Evolutionary conservation across 345 rosid species (phyloP).

Genomic region (Heritiera fomes): DNA sequence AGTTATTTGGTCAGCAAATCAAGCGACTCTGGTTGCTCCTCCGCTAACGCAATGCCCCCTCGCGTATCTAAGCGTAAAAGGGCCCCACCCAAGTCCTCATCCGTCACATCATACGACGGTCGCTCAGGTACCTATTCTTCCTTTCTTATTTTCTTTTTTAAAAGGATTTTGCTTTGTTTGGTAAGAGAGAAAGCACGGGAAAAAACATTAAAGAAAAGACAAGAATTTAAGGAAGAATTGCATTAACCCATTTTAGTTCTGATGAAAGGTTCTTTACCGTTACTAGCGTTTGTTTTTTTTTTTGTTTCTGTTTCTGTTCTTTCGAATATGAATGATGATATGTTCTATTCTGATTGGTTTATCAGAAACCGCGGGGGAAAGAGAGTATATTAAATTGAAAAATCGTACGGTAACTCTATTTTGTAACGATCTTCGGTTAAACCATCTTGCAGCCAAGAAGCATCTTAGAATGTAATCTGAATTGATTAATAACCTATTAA

Average conservation of each 20-base stretch:
- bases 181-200: constrained; percentile 24
- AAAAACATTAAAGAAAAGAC: background rate
- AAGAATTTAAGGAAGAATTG: background rate
- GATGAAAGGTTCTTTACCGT: background rate
- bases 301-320: background rate
- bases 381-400: background rate
- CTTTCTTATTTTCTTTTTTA: background rate
- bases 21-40: constrained; percentile 21
- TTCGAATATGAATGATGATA: background rate
- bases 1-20: constrained; percentile 23
- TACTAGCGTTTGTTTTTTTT: background rate
- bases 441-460: no score
- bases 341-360: constrained; percentile 19
- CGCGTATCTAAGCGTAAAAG: constrained; percentile 49
- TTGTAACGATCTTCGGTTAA: background rate
- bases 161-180: background rate
- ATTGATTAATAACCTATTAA: background rate
- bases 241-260: background rate
- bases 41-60: constrained; percentile 36
- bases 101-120: constrained; percentile 34
- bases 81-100: constrained; percentile 37
- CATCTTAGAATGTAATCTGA: background rate
- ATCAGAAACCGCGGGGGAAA: constrained; percentile 32
- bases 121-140: constrained; percentile 22
- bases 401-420: background rate